Conservation (phyloP, 306 rosid species). For the Quercus alba region DNA sequence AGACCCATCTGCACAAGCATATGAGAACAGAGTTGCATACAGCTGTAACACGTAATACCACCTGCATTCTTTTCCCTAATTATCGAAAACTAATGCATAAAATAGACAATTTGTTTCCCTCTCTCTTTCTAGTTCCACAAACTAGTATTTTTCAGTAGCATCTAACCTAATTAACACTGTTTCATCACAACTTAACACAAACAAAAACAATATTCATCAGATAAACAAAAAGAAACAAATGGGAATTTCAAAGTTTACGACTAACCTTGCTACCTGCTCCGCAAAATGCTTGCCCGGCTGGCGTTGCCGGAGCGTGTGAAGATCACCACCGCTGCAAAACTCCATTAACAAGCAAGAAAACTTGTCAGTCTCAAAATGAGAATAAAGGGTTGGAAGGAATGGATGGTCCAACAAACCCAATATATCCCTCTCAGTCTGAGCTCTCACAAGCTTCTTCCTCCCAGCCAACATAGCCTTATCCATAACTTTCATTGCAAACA, state of each 20-base stretch:
- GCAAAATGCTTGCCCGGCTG: constrained; percentile 50
- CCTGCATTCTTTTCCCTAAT: not conserved
- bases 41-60: no score
- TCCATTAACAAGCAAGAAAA: constrained; percentile 65
- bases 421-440: constrained; percentile 59
- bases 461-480: constrained; percentile 51
- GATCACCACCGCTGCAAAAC: constrained; percentile 64
- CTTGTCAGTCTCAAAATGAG: constrained; percentile 59
- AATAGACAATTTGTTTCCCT: not conserved
- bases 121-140: not conserved
- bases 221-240: not conserved
- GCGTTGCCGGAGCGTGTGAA: constrained; percentile 57
- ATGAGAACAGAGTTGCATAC: no score
- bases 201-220: not conserved
- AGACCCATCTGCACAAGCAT: no score
- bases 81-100: not conserved
- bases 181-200: not conserved
- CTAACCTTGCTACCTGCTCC: constrained; percentile 54
- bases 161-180: not conserved
- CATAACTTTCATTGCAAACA: constrained; percentile 62
- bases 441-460: constrained; percentile 45
- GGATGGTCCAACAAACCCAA: constrained; percentile 52
- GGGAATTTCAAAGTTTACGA: not conserved
- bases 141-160: not conserved
- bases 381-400: constrained; percentile 58